Percentiles rank a stretch among this genome's conserved stretches.
These are phyloP conservation scores for Protomyces inundatus DNA, from an alignment of 1,139 yeast species.

Conservation along the genomic window DNA sequence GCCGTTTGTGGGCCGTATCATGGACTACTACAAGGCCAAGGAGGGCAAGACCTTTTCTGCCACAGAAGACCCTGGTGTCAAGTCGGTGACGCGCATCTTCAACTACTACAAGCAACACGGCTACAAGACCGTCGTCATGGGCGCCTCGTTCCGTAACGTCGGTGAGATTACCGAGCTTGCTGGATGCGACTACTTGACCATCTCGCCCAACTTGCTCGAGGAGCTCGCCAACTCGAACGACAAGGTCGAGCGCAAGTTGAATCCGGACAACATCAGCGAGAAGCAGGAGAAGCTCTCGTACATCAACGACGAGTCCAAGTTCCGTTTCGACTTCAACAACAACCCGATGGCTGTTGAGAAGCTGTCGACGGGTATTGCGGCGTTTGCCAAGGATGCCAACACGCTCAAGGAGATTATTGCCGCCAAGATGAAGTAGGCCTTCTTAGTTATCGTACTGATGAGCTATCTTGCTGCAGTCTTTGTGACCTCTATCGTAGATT, in stretches of 20 bases:
- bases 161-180: slow-evolving; percentile 97
- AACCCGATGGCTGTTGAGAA: slow-evolving; percentile 96
- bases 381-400: slow-evolving; percentile 89
- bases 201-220: slow-evolving; percentile 88
- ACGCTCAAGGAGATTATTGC: slow-evolving; percentile 76
- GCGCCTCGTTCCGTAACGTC: slow-evolving; percentile 97
- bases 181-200: slow-evolving; percentile 94
- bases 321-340: slow-evolving; percentile 89
- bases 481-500: too few relatives aligned
- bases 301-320: slow-evolving; percentile 78
- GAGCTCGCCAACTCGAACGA: slow-evolving; percentile 75
- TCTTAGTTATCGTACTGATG: too few relatives aligned
- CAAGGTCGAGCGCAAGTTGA: slow-evolving; percentile 70
- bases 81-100: slow-evolving; percentile 79
- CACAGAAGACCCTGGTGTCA: slow-evolving; percentile 92
- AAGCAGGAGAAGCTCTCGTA: slow-evolving; percentile 68
- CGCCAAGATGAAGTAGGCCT: slow-evolving; percentile 48
- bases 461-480: too few relatives aligned
- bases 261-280: slow-evolving; percentile 49
- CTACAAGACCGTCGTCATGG: slow-evolving; percentile 98
- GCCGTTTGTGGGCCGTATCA: slow-evolving; percentile 98
- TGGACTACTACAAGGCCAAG: slow-evolving; percentile 95
- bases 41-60: slow-evolving; percentile 82
- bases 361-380: slow-evolving; percentile 95
- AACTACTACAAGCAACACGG: slow-evolving; percentile 97